Base-by-base conservation (phyloP, 495 filamentous ascomycete species). In the Emericellopsis terricola region DNA sequence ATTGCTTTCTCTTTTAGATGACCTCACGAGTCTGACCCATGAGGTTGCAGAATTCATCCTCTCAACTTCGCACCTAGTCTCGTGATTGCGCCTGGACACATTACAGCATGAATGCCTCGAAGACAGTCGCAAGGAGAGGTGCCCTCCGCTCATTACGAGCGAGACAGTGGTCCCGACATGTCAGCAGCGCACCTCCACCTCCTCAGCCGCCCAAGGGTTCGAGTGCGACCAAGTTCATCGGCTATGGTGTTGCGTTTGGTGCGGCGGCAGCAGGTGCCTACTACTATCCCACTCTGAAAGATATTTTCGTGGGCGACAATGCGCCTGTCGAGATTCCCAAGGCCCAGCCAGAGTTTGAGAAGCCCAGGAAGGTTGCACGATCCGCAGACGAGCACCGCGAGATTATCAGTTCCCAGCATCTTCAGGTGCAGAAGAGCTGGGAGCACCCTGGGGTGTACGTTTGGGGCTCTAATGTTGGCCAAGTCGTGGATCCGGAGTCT, bases 401-500 rank as follows among this genome's bases (percentile, higher is more conserved):
- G 37, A 43, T 75, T 19, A 68, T 86, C 14, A 78, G 77, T 44
- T 74, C 72, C 8, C 73, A 84, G 44, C 81, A 86, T 50, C 58
- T 84, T 13, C 81, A 93, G 55, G 79, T 87, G 26, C 85, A 82
- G 61, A 74, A 69, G 46, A 91, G 81, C 48, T 76, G 80, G 70
- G 83, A 85, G 53, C 76, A 80, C 36, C 87, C 89, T 2, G 89
- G 81, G 0, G 77, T 94, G 1, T 94, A 92, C 57, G 72, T 75
- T 18, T 97, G 89, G 87, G 89, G 89, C 11, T 79, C 77, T 2
- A 97, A 97, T 46, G 64, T 57, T n/a, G 81, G 86, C 26, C 60
- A 64, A 35, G 87, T 94, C 3, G 81, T 75, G 18, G 87, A 83
- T 18, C 85, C 87, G 1, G 80, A 78, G 39, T 89, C 78, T 4